Base-by-base conservation (phyloP, 768 basidiomycete species). In the Rhodosporidiobolus sp. region DNA sequence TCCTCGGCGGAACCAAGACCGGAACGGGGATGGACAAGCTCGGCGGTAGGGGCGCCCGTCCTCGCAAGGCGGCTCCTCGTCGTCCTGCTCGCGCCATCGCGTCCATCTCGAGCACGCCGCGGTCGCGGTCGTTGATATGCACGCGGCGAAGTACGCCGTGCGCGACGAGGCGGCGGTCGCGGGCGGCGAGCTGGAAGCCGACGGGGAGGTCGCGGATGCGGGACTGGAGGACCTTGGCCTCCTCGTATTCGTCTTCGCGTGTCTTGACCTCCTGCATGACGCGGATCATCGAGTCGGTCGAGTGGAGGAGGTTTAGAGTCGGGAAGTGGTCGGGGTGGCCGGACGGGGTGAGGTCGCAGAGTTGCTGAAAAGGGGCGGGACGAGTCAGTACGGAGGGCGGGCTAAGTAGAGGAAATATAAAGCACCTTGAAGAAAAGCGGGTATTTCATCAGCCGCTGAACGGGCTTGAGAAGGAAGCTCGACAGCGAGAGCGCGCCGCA, bases 241-340 rank as follows among this genome's bases (percentile, higher is more conserved):
- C 81, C n/a, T 88, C 87, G 78, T 94, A 91, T n/a, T 92, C 91
- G 63, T 93, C 91, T 80, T 94, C 92, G 28, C 91, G 86, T 19
- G 85, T 81, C 78, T 94, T 93, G 73, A 94, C 91, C 77, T 92
- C 92, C 52, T 88, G 87, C 82, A 96, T 86, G 4, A 89, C 88
- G 35, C 87, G 86, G 70, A 94, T 87, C 54, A 89, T 85, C 73
- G 88, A 82, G 69, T 90, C 87, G 26, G 87, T 88, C 5, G 88
- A 86, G 70, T 88, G 86, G 32, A 88, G 82, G 38, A 83, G 70
- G 87, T 84, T 24, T 86, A 88, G 62, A 0, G 88, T 88, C 3
- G 88, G 82, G 48, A 91, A 79, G 78, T 90, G 88, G 76, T 91
- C 90, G 17, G 85, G 83, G 79, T 93, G 90, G 4, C 80, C 81